phyloP scores from a whole-genome alignment of 192 early-diverging fungal genomes.

The Chytriomyces hyalinus region DNA sequence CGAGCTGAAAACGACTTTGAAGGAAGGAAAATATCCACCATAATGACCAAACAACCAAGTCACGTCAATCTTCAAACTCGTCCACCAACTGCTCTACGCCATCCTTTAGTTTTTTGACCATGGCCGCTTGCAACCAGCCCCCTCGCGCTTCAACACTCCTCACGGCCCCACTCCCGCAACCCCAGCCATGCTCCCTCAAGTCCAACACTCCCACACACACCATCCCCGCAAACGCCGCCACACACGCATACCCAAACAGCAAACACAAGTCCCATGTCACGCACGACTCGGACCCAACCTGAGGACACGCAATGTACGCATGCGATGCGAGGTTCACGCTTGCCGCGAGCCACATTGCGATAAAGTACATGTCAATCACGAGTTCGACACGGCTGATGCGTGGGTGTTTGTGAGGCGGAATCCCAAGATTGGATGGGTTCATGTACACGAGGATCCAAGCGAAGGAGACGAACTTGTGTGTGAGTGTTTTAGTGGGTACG shows the following conservation, averaged over 20 bases:
- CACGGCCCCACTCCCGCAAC: neutral
- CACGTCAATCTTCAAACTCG: conserved; percentile 35
- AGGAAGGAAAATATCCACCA: no score
- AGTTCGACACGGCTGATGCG: conserved; percentile 54
- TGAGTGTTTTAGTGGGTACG: neutral
- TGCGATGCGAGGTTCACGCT: conserved; percentile 36
- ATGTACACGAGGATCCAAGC: conserved; percentile 54
- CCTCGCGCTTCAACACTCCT: conserved; percentile 32
- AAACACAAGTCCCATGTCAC: conserved; percentile 48
- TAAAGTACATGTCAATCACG: conserved; percentile 44
- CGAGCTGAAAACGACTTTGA: no score
- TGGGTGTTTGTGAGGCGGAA: conserved; percentile 53
- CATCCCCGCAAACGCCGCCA: conserved; percentile 38
- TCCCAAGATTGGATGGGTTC: conserved; percentile 49
- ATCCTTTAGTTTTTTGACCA: conserved; percentile 1
- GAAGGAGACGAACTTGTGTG: conserved; percentile 53
- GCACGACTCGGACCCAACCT: conserved; percentile 12
- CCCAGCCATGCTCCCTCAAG: conserved; percentile 39
- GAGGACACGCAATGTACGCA: conserved; percentile 42
- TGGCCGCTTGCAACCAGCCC: conserved; percentile 22
- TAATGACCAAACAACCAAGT: neutral
- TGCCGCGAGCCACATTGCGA: conserved; percentile 47
- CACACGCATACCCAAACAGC: conserved; percentile 47
- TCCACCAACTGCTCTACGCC: conserved; percentile 26
- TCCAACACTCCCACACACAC: conserved; percentile 46